These are phyloP conservation scores for Tetraselmis chui DNA, from an alignment of 139 green algal genomes.

Conservation along the genomic window DNA sequence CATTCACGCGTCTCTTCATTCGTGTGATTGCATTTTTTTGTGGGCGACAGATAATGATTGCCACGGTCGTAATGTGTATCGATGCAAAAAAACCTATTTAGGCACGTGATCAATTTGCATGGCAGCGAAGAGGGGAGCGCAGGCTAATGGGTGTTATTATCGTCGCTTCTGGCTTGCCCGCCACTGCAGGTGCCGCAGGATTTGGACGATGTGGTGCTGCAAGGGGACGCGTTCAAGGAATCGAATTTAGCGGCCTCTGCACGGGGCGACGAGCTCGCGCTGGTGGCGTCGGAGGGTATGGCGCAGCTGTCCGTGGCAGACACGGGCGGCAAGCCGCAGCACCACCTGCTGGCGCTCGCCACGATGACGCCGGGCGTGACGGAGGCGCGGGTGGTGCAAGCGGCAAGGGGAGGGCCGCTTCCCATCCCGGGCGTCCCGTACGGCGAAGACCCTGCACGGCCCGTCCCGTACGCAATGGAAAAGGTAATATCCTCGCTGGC, in stretches of 20 bases:
- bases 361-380: neutral
- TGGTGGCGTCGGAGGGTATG: neutral
- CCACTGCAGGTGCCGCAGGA: neutral
- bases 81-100: too few species aligned
- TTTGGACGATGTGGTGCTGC: neutral
- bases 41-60: too few species aligned
- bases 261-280: neutral
- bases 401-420: neutral
- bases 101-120: too few species aligned
- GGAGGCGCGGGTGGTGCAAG: neutral
- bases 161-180: too few species aligned
- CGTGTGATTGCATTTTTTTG: too few species aligned
- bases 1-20: too few species aligned
- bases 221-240: neutral
- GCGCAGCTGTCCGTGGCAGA: neutral
- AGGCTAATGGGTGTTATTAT: too few species aligned
- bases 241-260: too few species aligned
- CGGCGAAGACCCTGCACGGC: neutral
- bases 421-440: neutral
- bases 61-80: too few species aligned
- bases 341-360: neutral
- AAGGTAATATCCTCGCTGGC: conserved; percentile 1
- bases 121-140: too few species aligned
- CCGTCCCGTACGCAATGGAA: neutral
- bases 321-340: neutral